Evolutionary conservation across 345 rosid species (phyloP).

Genomic region (Moricandia moricandioides): DNA sequence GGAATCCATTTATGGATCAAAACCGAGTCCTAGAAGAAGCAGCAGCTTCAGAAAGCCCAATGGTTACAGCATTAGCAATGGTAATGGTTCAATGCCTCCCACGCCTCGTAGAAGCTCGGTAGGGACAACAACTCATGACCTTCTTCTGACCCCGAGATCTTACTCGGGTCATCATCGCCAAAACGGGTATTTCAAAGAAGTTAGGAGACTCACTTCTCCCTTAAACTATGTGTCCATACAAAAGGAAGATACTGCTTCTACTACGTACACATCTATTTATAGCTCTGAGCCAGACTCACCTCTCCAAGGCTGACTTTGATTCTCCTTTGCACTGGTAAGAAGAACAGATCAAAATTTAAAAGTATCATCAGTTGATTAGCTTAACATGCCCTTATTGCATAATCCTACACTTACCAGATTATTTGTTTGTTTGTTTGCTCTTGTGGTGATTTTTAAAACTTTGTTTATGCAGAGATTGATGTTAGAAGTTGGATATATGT

Average conservation of each 20-base stretch:
- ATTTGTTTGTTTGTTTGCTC: no score
- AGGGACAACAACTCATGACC: constrained; percentile 72
- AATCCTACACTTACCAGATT: no score
- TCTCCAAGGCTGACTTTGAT: constrained; percentile 47
- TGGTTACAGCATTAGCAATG: constrained; percentile 65
- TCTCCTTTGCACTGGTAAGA: constrained; percentile 29
- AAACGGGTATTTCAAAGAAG: constrained; percentile 82
- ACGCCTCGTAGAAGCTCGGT: constrained; percentile 78
- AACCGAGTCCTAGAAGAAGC: constrained; percentile 86
- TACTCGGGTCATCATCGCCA: constrained; percentile 70
- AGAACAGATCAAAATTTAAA: not conserved
- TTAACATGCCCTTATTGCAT: not conserved
- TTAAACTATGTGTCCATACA: constrained; percentile 79
- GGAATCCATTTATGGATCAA: constrained; percentile 88
- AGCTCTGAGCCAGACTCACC: constrained; percentile 90
- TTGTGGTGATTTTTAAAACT: not conserved
- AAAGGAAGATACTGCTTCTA: constrained; percentile 81
- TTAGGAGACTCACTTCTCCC: constrained; percentile 79
- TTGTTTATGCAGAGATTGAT: constrained; percentile 4
- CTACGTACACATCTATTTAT: constrained; percentile 73
- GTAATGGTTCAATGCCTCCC: constrained; percentile 87
- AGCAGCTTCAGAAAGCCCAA: constrained; percentile 79
- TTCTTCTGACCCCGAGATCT: constrained; percentile 78
- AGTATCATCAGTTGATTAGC: not conserved
- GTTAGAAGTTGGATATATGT: constrained; percentile 7